These are phyloP conservation scores for Stylosanthes scabra DNA, from an alignment of 331 rosid genomes.

Conservation along the genomic window DNA sequence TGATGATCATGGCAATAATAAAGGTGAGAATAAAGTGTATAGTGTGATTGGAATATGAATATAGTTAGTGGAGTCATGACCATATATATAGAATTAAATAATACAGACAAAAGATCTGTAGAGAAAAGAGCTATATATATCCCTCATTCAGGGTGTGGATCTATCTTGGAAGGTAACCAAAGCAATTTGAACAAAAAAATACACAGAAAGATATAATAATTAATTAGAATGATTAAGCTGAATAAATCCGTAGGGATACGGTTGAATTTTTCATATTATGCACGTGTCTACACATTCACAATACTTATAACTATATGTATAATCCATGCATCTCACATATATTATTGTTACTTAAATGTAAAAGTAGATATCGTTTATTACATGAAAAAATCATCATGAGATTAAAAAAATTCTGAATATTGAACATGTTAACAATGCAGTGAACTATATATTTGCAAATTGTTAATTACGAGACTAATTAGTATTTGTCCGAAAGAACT, in stretches of 20 bases:
- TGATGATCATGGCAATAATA: slow-evolving; percentile 3
- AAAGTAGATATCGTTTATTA: not conserved
- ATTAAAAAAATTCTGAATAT: no score
- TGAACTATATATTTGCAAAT: not conserved
- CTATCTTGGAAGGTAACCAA: not conserved
- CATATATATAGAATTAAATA: not conserved
- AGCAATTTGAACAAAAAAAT: slow-evolving; percentile 5
- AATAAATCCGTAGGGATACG: not conserved
- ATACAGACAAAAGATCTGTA: slow-evolving; percentile 24
- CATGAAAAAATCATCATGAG: no score
- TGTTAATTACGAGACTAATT: no score
- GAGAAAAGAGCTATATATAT: slow-evolving; percentile 21
- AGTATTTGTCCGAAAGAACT: no score
- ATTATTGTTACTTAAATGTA: not conserved
- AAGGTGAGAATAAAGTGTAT: slow-evolving; percentile 33
- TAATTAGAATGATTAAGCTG: not conserved
- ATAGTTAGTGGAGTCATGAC: slow-evolving; percentile 30
- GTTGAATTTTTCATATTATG: slow-evolving; percentile 22
- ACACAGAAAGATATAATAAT: not conserved
- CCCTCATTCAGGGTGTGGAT: no score
- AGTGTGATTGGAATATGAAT: slow-evolving; percentile 33
- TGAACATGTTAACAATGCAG: not conserved
- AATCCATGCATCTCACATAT: not conserved
- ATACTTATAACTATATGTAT: not conserved
- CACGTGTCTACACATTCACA: not conserved